Conservation (phyloP, 306 rosid species). For the Rosa persica region DNA sequence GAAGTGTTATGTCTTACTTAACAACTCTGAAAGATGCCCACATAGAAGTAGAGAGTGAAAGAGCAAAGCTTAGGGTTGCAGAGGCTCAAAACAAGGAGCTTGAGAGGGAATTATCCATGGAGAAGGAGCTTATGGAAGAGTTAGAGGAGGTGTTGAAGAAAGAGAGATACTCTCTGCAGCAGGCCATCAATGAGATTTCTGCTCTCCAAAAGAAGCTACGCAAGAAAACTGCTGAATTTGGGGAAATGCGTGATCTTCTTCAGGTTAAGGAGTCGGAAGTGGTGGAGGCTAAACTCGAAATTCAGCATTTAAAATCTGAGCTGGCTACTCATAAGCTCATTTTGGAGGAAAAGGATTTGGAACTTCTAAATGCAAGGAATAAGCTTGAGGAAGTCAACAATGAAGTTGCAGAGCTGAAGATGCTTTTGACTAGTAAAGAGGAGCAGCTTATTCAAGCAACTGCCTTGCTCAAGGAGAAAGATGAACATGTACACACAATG, state of each 20-base stretch:
- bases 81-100: slow-evolving; percentile 68
- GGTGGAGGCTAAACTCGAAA: slow-evolving; percentile 78
- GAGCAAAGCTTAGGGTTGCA: slow-evolving; percentile 54
- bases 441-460: slow-evolving; percentile 69
- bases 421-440: slow-evolving; percentile 67
- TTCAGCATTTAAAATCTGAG: slow-evolving; percentile 76
- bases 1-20: slow-evolving; percentile 58
- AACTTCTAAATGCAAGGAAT: slow-evolving; percentile 74
- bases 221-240: slow-evolving; percentile 45
- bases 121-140: slow-evolving; percentile 58
- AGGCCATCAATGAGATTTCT: slow-evolving; percentile 56
- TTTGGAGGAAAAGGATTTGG: slow-evolving; percentile 79
- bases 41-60: slow-evolving; percentile 72
- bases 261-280: slow-evolving; percentile 60
- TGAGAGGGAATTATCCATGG: slow-evolving; percentile 51
- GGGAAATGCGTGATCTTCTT: slow-evolving; percentile 47
- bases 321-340: slow-evolving; percentile 62
- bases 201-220: slow-evolving; percentile 57
- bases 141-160: slow-evolving; percentile 65
- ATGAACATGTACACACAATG: slow-evolving; percentile 54
- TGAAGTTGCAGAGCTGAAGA: slow-evolving; percentile 69
- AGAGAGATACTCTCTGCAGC: slow-evolving; percentile 60
- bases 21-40: slow-evolving; percentile 63
- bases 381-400: slow-evolving; percentile 53
- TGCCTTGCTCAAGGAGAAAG: slow-evolving; percentile 73